Conservation (phyloP, 352 stramenopile genomes). For the Thraustotheca clavata region DNA sequence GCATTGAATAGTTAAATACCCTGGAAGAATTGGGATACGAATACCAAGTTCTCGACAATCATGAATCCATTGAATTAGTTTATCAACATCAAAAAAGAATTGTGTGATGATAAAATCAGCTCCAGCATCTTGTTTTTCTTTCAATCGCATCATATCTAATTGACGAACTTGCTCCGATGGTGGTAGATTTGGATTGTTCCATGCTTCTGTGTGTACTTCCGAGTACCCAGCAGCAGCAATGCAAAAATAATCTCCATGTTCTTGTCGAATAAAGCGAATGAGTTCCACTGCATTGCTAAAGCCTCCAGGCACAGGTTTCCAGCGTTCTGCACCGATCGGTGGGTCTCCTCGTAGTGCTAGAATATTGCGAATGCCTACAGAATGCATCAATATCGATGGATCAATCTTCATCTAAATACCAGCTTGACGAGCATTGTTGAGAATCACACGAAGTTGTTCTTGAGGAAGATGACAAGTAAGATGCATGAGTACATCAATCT, state of each 20-base stretch:
- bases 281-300: conserved; percentile 94
- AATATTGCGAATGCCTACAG: conserved; percentile 94
- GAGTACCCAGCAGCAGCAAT: conserved; percentile 96
- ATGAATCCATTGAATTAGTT: conserved; percentile 95
- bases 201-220: conserved; percentile 85
- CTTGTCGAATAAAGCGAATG: conserved; percentile 93
- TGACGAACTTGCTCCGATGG: conserved; percentile 61
- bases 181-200: conserved; percentile 76
- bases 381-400: not conserved
- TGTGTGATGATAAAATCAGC: conserved; percentile 99
- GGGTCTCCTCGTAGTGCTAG: conserved; percentile 95
- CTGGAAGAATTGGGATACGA: conserved; percentile 93
- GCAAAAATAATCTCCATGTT: conserved; percentile 96
- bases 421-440: conserved; percentile 53
- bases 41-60: conserved; percentile 90
- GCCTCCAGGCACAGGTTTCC: conserved; percentile 76
- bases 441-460: conserved; percentile 52
- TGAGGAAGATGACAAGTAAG: conserved; percentile 68
- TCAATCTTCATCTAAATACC: not conserved
- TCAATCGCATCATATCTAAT: conserved; percentile 95
- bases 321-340: conserved; percentile 85
- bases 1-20: too few species aligned
- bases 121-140: conserved; percentile 95
- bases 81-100: conserved; percentile 98
- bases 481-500: conserved; percentile 73